Percentiles rank a stretch among this genome's conserved stretches.
phyloP scores from a whole-genome alignment of 2,329 filamentous ascomycete genomes.

The Apiospora aurea region DNA sequence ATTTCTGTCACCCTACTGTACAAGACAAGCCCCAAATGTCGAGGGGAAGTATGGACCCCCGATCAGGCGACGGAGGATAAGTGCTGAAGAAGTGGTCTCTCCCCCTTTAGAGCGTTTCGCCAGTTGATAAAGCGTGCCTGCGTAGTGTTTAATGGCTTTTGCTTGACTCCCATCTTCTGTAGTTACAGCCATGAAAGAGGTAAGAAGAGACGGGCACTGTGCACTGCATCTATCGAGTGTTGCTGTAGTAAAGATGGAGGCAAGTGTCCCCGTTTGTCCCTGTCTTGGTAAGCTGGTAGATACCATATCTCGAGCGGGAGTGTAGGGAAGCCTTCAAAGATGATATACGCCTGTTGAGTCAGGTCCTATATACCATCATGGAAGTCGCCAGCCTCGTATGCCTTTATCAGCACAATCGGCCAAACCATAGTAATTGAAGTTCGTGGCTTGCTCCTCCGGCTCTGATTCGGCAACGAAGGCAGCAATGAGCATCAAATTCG shows the following conservation, averaged over 20 bases:
- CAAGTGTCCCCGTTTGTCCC: not conserved
- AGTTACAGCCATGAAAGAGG: not conserved
- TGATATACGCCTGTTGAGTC: not conserved
- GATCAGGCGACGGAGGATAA: not conserved
- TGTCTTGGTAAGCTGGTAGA: too few species aligned
- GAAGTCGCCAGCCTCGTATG: not conserved
- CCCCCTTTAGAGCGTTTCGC: constrained; percentile 2
- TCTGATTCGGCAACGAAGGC: not conserved
- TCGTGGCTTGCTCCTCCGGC: not conserved
- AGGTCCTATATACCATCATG: not conserved
- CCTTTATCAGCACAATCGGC: not conserved
- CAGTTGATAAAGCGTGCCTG: not conserved
- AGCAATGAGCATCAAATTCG: not conserved
- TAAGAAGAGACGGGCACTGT: too few species aligned
- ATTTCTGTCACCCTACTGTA: too few species aligned
- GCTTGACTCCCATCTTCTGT: not conserved
- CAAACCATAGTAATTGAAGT: not conserved
- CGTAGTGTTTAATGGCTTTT: not conserved
- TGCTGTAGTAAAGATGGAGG: not conserved
- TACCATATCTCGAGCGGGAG: not conserved
- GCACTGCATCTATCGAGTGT: not conserved
- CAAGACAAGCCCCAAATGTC: not conserved
- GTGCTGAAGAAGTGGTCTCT: not conserved
- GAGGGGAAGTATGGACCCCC: not conserved
- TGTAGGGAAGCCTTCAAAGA: not conserved